Conservation (phyloP, 2,329 filamentous ascomycete genomes). For the Phialocephala subalpina region DNA sequence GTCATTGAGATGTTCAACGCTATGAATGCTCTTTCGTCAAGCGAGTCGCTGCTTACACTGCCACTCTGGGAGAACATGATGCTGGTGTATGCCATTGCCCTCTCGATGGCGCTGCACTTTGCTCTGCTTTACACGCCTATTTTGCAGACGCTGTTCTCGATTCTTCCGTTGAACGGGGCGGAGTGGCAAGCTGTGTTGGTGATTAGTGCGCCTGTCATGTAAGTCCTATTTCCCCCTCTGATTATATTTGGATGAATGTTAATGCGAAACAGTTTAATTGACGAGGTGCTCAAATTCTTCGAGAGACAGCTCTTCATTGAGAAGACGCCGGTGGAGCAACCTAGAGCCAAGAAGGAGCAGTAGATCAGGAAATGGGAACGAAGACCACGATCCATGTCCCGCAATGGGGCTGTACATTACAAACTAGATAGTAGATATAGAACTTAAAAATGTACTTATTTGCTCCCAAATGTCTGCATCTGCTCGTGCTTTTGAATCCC, state of each 20-base stretch:
- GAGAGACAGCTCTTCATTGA: slow-evolving; percentile 61
- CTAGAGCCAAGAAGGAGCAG: slow-evolving; percentile 42
- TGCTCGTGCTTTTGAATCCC: neutral
- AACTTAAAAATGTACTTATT: slow-evolving; percentile 26
- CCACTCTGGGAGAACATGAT: slow-evolving; percentile 99
- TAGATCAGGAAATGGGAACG: neutral
- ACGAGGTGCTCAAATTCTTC: slow-evolving; percentile 71
- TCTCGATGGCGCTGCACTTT: slow-evolving; percentile 96
- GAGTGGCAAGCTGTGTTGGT: slow-evolving; percentile 93
- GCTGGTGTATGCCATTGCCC: slow-evolving; percentile 90
- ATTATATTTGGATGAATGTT: slow-evolving; percentile 19
- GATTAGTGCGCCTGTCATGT: slow-evolving; percentile 93
- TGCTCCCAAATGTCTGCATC: neutral
- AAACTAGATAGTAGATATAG: slow-evolving; percentile 39
- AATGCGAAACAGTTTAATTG: slow-evolving; percentile 61
- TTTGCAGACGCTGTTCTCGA: slow-evolving; percentile 88
- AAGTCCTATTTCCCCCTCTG: slow-evolving; percentile 53
- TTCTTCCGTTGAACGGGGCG: slow-evolving; percentile 81
- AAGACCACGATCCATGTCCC: neutral
- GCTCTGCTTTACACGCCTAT: slow-evolving; percentile 91
- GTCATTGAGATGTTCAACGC: slow-evolving; percentile 99
- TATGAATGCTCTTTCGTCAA: slow-evolving; percentile 96
- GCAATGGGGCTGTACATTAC: slow-evolving; percentile 31
- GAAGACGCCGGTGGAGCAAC: slow-evolving; percentile 39
- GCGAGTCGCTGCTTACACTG: slow-evolving; percentile 90